These are phyloP conservation scores for Pichia thaimueangensis DNA, from an alignment of 805 yeast genomes.

Conservation along the genomic window DNA sequence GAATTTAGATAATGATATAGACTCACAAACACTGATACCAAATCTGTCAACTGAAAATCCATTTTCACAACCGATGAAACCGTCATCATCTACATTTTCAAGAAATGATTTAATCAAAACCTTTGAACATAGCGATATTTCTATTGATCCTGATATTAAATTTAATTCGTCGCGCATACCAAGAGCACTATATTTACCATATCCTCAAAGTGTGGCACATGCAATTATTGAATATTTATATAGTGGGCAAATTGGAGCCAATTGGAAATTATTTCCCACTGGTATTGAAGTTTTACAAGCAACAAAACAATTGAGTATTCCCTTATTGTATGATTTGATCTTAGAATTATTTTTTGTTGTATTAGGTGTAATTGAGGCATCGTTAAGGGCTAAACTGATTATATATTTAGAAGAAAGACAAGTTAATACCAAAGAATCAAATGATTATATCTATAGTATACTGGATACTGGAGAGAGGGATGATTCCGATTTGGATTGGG, in stretches of 20 bases:
- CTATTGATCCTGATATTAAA: background rate
- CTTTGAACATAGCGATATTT: background rate
- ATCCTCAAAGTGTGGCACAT: constrained; percentile 50
- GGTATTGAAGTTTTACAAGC: constrained; percentile 56
- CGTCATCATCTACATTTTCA: background rate
- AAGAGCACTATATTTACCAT: constrained; percentile 63
- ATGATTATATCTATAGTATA: constrained; percentile 5
- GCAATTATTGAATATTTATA: constrained; percentile 69
- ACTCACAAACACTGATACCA: constrained; percentile 1
- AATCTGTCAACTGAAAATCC: background rate
- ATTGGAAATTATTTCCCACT: constrained; percentile 67
- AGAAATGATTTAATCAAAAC: background rate
- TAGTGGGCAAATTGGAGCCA: constrained; percentile 74
- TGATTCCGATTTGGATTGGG: constrained; percentile 12
- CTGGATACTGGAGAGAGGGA: constrained; percentile 9
- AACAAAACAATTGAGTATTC: constrained; percentile 62
- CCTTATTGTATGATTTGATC: constrained; percentile 62
- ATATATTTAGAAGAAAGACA: constrained; percentile 3
- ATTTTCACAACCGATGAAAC: background rate
- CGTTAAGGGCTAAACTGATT: constrained; percentile 4
- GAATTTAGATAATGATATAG: background rate
- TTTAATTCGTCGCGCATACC: constrained; percentile 38
- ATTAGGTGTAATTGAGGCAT: constrained; percentile 55
- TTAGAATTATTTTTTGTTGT: constrained; percentile 64
- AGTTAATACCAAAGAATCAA: background rate